phyloP scores from a whole-genome alignment of 805 yeast genomes.

The Teunomyces aglyptinius region DNA sequence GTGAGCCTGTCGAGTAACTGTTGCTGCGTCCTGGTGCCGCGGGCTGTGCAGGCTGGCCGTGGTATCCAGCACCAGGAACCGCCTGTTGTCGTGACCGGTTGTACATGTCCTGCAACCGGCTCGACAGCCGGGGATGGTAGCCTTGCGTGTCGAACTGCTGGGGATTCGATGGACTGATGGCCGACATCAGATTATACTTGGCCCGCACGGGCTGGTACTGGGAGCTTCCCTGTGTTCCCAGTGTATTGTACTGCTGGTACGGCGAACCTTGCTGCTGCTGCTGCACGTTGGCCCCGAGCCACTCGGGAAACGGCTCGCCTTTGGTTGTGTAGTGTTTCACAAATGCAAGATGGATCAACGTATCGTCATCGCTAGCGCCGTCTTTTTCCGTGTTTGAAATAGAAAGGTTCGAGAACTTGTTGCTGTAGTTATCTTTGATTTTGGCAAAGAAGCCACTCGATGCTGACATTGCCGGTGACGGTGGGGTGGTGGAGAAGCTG shows the following conservation, averaged over 20 bases:
- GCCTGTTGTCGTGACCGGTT: slow-evolving; percentile 39
- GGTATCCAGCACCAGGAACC: slow-evolving; percentile 32
- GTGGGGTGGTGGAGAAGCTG: too few species aligned
- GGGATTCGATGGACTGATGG: neutral
- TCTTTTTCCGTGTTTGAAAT: slow-evolving; percentile 35
- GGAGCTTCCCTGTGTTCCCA: slow-evolving; percentile 11
- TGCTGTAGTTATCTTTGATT: slow-evolving; percentile 37
- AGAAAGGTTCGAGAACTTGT: slow-evolving; percentile 37
- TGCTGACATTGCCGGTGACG: neutral
- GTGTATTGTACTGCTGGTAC: slow-evolving; percentile 2
- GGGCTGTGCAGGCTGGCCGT: slow-evolving; percentile 16
- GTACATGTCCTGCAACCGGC: slow-evolving; percentile 40
- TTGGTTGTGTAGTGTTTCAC: slow-evolving; percentile 29
- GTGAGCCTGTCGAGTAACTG: slow-evolving; percentile 21
- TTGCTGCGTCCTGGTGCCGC: slow-evolving; percentile 22
- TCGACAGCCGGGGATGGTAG: slow-evolving; percentile 32
- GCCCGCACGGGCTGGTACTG: slow-evolving; percentile 12
- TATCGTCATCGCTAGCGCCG: slow-evolving; percentile 36
- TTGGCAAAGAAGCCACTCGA: slow-evolving; percentile 25
- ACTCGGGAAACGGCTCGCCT: slow-evolving; percentile 39
- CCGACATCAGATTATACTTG: neutral
- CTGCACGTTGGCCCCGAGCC: slow-evolving; percentile 35
- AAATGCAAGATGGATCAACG: slow-evolving; percentile 44
- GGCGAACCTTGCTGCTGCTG: slow-evolving; percentile 10
- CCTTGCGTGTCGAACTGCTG: slow-evolving; percentile 8